Base-by-base conservation (phyloP, 1,139 yeast species). In the Magnusiomyces fungicola region DNA sequence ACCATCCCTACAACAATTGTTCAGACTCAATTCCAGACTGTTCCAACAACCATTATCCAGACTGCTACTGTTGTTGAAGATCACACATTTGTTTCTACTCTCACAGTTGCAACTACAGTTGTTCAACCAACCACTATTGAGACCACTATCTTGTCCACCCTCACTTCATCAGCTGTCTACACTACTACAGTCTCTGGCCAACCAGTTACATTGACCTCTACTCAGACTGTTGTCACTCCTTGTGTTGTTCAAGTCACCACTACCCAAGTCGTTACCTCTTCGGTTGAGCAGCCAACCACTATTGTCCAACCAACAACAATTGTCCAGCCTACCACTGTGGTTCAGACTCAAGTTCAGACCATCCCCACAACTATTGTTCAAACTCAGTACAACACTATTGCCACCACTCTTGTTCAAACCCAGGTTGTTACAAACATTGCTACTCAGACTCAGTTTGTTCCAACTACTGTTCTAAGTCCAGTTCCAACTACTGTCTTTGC, bases 311-410 rank as follows among this genome's bases (percentile, higher is more conserved):
- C 45, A n/a, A 43, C 45, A 16, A 43, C 46, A 22, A 43, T 43
- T 19, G 38, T 43, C 24, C 46, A 43, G 25, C 46, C 46, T 16
- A 33, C 46, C 30, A 43, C 46, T 16, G n/a, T 33, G 16, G 46
- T 43, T 21, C 46, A 43, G 22, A 43, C 46, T 14, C 32, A 34
- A n/a, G 46, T 43, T n/a, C 46, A 43, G 16, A 29, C 46, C 30
- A 25, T 29, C 10, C 44, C 44, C 9, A 41, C 44, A 12, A 41
- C 44, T 19, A 18, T 29, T 27, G 25, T 32, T 22, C 46, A 43
- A 43, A 33, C 39, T 25, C 40, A 43, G 29, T n/a, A n/a, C 18
- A 30, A 40, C 14, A 24, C 29, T 24, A 18, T n/a, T n/a, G 34
- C 16, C 9, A n/a, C 14, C 14, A 32, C 34, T 18, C 34, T n/a